A percentile compares a stretch with the other conserved stretches of the same genome.
Evolutionary conservation across 1,284 basidiomycete species (phyloP).

Genomic region (Pulveroboletus sp.): DNA sequence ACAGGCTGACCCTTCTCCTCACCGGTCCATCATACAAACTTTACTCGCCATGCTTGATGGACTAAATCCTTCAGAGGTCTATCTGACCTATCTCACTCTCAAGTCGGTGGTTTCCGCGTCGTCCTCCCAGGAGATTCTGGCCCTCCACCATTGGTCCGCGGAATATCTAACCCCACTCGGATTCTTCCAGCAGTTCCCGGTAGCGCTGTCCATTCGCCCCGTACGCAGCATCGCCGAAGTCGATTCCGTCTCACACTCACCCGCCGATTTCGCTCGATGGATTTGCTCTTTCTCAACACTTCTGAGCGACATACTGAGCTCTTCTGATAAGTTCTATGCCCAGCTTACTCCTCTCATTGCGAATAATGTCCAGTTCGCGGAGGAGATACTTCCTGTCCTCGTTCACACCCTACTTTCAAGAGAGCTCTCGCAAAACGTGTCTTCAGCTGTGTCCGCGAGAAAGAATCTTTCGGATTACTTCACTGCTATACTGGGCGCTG

Average conservation of each 20-base stretch:
- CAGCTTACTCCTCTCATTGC: conserved; percentile 61
- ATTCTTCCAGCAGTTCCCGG: conserved; percentile 48
- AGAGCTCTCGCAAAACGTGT: conserved; percentile 25
- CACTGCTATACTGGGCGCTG: conserved; percentile 49
- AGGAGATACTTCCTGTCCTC: conserved; percentile 69
- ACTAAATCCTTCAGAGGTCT: conserved; percentile 44
- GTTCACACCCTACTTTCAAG: conserved; percentile 64
- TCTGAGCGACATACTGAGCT: conserved; percentile 57
- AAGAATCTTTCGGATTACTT: conserved; percentile 61
- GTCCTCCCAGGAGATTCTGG: conserved; percentile 32
- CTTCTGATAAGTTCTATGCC: conserved; percentile 60
- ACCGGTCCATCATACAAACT: conserved; percentile 49
- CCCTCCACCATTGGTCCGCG: conserved; percentile 35
- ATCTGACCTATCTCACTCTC: conserved; percentile 61
- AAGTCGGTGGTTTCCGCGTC: conserved; percentile 50
- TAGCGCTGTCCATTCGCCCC: conserved; percentile 28
- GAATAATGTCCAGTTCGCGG: conserved; percentile 55
- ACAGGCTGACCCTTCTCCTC: conserved; percentile 31
- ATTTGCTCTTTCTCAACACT: conserved; percentile 57
- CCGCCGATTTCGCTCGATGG: conserved; percentile 61
- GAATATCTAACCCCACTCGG: conserved; percentile 49
- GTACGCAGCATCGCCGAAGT: conserved; percentile 38
- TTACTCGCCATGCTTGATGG: conserved; percentile 59
- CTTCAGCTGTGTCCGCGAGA: conserved; percentile 8
- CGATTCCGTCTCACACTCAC: conserved; percentile 37